These are phyloP conservation scores for Marasmius fiardii DNA, from an alignment of 1,284 basidiomycete species.

Conservation along the genomic window DNA sequence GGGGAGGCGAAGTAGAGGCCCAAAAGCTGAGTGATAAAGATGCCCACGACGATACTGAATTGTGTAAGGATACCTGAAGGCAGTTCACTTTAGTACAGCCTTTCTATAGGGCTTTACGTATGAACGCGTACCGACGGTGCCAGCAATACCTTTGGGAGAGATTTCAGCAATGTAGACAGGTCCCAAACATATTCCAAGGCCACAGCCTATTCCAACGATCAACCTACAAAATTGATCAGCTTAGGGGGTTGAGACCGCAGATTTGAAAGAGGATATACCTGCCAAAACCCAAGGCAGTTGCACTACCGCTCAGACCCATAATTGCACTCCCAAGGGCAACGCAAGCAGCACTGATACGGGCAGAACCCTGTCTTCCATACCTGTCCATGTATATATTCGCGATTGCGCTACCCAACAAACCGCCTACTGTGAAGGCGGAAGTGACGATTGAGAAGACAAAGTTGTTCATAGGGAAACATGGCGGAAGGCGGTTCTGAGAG, in stretches of 20 bases:
- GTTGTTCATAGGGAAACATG: slow-evolving; percentile 78
- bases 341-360: slow-evolving; percentile 54
- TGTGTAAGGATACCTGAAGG: slow-evolving; percentile 83
- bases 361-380: slow-evolving; percentile 66
- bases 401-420: slow-evolving; percentile 71
- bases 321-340: slow-evolving; percentile 59
- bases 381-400: slow-evolving; percentile 71
- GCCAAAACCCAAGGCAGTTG: slow-evolving; percentile 59
- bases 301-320: slow-evolving; percentile 63
- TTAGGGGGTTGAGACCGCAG: slow-evolving; percentile 5
- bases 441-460: slow-evolving; percentile 79
- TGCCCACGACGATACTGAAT: slow-evolving; percentile 80
- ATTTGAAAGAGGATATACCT: slow-evolving; percentile 41
- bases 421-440: slow-evolving; percentile 85
- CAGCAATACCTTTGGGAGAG: slow-evolving; percentile 68
- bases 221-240: slow-evolving; percentile 43
- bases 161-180: slow-evolving; percentile 86
- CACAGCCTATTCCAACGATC: slow-evolving; percentile 77
- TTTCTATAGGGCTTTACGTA: background rate
- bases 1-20: slow-evolving; percentile 65
- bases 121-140: slow-evolving; percentile 57
- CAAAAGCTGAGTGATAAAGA: slow-evolving; percentile 73
- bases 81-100: slow-evolving; percentile 5
- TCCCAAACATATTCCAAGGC: slow-evolving; percentile 82
- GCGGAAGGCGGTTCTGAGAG: slow-evolving; percentile 38